Evolutionary conservation across 2,329 filamentous ascomycete species (phyloP), one percentile per base, ranked within the genome.

Genomic region (Metarhizium brunneum): DNA sequence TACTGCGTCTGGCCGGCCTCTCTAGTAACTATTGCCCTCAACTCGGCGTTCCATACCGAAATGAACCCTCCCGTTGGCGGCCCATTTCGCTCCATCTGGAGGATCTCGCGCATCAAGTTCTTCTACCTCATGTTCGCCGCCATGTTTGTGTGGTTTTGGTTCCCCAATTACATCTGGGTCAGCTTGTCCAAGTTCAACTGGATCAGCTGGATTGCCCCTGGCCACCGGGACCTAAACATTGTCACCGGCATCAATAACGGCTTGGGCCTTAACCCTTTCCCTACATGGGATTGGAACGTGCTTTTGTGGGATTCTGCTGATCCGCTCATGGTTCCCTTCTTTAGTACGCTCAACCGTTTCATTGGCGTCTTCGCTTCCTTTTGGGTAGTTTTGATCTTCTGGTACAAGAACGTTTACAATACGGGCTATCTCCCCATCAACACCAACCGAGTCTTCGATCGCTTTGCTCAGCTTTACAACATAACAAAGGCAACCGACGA

Each of bases 271-370:
- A 76, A 77, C 59, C 73, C 73, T 1, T 69, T 72, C 53, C 73
- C 75, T 2, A 77, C 75, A 2, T 76, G 73, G 57, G 76, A 78
- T 60, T 78, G 76, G 76, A 77, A 77, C 59, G 64, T 75, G 48
- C 59, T 76, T 20, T 69, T 74, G 3, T 72, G 70, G 70, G 70
- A 72, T 52, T 72, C 70, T 43, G 64, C 70, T 60, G 73, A 76
- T 56, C 74, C 74, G 1, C 68, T 76, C 54, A 76, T 77, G 71
- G 71, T 76, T 7, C 78, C 78, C 3, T 79, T 78, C 63, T 79
- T 83, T 68, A 80, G 79, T 32, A 85, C 84, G 47, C 73, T 82
- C 54, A 87, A 87, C 66, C 81, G 79, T 25, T 73, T 85, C 58
- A 68, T 84, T 48, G 83, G 83, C 35, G 75, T 80, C 52, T 73